These are phyloP conservation scores for Pseudocercospora ulei DNA, from an alignment of 2,329 filamentous ascomycete genomes.

Conservation along the genomic window DNA sequence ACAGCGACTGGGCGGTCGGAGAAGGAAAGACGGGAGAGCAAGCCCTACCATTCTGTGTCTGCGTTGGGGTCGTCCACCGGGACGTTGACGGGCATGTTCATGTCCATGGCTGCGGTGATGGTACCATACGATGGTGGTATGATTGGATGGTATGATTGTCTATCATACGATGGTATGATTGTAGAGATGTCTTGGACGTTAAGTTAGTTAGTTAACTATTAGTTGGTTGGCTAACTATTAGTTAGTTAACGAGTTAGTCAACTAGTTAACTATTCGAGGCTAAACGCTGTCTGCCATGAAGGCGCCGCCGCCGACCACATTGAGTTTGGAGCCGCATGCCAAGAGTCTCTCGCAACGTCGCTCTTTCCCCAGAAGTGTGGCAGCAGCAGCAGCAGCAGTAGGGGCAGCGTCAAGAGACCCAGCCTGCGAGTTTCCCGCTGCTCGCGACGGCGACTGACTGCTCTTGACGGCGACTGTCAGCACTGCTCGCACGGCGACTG, in stretches of 20 bases:
- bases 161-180: no score
- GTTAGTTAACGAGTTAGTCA: no score
- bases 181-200: no score
- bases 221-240: no score
- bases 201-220: no score
- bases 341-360: constrained; percentile 9
- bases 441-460: no score
- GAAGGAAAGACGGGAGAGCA: constrained; percentile 13
- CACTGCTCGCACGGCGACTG: no score
- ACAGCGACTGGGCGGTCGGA: background rate
- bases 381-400: background rate
- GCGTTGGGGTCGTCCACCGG: constrained; percentile 91
- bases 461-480: no score
- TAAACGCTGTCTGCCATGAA: background rate
- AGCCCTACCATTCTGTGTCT: constrained; percentile 81
- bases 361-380: constrained; percentile 6
- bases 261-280: no score
- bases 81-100: constrained; percentile 57
- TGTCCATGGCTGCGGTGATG: constrained; percentile 20
- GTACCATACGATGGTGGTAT: background rate
- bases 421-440: no score
- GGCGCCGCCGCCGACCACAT: background rate
- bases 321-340: constrained; percentile 4
- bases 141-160: background rate
- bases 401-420: no score